Conservation (phyloP, 2,329 filamentous ascomycete genomes). For the Colletotrichum sp. region DNA sequence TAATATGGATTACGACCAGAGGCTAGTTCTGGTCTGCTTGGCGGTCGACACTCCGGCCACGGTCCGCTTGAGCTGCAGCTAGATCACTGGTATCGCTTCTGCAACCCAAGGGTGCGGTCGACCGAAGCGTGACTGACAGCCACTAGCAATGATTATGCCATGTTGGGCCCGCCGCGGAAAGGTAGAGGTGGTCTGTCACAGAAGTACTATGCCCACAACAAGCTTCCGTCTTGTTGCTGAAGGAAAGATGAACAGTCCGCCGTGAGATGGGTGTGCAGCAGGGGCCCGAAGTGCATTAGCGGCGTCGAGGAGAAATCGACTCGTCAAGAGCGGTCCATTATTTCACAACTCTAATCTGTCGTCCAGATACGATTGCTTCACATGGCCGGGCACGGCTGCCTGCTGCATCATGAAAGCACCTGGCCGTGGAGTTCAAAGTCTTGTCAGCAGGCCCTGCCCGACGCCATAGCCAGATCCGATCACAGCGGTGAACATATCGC, state of each 20-base stretch:
- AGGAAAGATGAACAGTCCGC: background rate
- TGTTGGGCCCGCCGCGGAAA: background rate
- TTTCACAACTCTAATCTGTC: slow-evolving; percentile 14
- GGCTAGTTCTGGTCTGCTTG: background rate
- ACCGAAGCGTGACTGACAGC: background rate
- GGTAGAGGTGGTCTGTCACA: background rate
- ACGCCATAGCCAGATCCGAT: background rate
- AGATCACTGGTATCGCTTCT: background rate
- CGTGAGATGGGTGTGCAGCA: background rate
- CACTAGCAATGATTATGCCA: background rate
- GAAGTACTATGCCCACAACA: background rate
- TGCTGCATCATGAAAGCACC: background rate
- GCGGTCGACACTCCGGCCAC: background rate
- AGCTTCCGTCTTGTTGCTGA: background rate
- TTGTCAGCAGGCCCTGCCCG: background rate
- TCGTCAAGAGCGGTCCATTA: background rate
- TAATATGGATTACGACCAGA: background rate
- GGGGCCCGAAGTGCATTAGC: slow-evolving; percentile 5
- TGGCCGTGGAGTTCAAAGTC: background rate
- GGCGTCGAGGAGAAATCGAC: background rate
- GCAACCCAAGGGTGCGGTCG: background rate
- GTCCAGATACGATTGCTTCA: background rate
- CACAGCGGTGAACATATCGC: background rate
- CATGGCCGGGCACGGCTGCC: background rate
- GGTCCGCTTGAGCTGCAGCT: background rate